A percentile compares a stretch with the other conserved stretches of the same genome.
These are phyloP conservation scores for Penicillium robsamsonii DNA, from an alignment of 495 filamentous ascomycete species.

Conservation along the genomic window DNA sequence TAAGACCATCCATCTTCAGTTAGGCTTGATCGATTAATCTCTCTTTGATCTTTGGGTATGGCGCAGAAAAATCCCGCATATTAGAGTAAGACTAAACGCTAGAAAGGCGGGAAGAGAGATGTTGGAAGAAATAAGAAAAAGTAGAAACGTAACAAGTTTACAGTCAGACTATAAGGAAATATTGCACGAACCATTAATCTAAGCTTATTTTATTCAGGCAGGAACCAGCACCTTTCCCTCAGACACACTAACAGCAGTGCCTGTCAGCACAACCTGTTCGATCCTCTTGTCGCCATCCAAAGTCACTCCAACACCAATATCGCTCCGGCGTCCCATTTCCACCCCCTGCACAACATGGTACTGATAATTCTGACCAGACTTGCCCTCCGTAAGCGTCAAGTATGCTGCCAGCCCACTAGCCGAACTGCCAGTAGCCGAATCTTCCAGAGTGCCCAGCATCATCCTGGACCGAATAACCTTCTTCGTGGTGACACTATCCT, in stretches of 20 bases:
- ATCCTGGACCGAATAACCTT: conserved; percentile 41
- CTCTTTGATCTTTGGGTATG: too few relatives aligned
- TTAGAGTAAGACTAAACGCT: too few relatives aligned
- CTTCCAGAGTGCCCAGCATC: conserved; percentile 58
- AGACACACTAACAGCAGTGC: conserved; percentile 57
- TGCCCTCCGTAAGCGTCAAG: conserved; percentile 47
- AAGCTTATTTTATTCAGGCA: background rate
- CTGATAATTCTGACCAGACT: conserved; percentile 26
- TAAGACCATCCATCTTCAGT: too few relatives aligned
- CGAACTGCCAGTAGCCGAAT: conserved; percentile 70
- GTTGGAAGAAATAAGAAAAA: too few relatives aligned
- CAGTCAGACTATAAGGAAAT: background rate
- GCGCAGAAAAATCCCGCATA: too few relatives aligned
- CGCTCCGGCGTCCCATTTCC: conserved; percentile 72
- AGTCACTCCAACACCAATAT: conserved; percentile 49
- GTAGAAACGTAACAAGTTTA: too few relatives aligned
- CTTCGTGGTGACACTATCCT: conserved; percentile 27
- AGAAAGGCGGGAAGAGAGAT: too few relatives aligned
- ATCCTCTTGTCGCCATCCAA: conserved; percentile 35
- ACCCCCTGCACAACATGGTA: conserved; percentile 69
- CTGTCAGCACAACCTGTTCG: conserved; percentile 53
- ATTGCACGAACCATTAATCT: background rate
- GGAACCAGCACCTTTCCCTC: conserved; percentile 43
- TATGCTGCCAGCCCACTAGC: conserved; percentile 59
- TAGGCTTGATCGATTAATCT: too few relatives aligned